Evolutionary conservation across 208 protist species (phyloP).

Genomic region (Spongospora subterranea): DNA sequence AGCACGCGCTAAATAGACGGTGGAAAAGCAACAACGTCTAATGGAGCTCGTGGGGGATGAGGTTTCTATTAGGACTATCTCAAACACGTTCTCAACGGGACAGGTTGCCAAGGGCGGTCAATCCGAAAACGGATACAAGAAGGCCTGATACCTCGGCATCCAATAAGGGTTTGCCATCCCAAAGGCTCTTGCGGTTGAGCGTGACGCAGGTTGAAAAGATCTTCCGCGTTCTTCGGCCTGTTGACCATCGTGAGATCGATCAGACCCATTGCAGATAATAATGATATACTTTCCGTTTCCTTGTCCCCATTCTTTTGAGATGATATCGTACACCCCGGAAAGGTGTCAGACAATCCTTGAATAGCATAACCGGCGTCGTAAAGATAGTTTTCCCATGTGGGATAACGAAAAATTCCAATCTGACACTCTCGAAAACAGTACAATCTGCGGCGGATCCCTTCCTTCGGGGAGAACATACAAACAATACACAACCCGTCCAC

Average conservation of each 20-base stretch:
- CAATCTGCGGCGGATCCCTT: slow-evolving; percentile 15
- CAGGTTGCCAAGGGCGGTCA: too few species aligned
- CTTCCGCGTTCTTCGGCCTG: neutral
- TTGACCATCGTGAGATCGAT: too few species aligned
- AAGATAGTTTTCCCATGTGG: neutral
- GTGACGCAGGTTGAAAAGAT: slow-evolving; percentile 8
- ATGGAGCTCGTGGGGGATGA: too few species aligned
- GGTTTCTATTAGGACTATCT: too few species aligned
- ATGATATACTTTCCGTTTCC: neutral
- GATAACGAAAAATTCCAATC: slow-evolving; percentile 1
- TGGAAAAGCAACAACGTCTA: too few species aligned
- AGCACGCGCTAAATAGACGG: too few species aligned
- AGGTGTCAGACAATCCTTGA: slow-evolving; percentile 1
- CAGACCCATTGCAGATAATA: neutral
- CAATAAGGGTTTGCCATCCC: too few species aligned
- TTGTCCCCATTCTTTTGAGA: slow-evolving; percentile 36
- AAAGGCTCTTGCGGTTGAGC: neutral
- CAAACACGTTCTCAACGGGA: too few species aligned
- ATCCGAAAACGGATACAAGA: too few species aligned
- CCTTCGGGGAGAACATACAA: neutral
- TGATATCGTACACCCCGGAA: slow-evolving; percentile 47
- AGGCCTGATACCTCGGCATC: too few species aligned
- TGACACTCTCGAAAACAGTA: neutral
- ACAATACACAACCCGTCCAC: neutral
- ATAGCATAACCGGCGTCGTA: neutral